Conservation (phyloP, 2,329 filamentous ascomycete species). For the Leptographium procerum region DNA sequence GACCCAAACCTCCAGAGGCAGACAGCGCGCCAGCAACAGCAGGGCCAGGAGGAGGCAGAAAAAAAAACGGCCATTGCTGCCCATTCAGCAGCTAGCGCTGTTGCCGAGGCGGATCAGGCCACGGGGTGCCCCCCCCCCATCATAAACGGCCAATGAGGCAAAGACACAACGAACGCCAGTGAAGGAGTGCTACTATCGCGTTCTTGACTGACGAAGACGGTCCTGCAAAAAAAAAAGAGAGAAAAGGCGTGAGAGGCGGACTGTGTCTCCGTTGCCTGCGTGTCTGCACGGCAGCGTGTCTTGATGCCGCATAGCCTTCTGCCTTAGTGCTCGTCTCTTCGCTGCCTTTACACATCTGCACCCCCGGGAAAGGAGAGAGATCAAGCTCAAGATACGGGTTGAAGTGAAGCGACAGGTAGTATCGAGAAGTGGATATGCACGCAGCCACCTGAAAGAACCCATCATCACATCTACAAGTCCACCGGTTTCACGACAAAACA, state of each 20-base stretch:
- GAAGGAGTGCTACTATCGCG: neutral
- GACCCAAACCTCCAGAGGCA: neutral
- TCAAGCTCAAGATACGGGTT: neutral
- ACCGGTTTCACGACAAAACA: neutral
- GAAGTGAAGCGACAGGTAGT: neutral
- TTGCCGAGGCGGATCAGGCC: neutral
- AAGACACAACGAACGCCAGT: neutral
- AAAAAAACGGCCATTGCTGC: neutral
- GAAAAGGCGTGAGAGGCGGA: neutral
- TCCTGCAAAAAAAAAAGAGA: neutral
- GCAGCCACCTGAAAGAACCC: neutral
- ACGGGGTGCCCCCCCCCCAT: neutral
- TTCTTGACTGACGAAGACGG: neutral
- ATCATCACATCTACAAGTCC: neutral
- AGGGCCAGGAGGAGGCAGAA: neutral
- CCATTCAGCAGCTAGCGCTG: slow-evolving; percentile 2
- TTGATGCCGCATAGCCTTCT: neutral
- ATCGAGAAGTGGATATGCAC: neutral
- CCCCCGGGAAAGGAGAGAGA: no score
- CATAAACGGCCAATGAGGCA: neutral
- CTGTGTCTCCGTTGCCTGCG: neutral
- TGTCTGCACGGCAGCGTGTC: neutral
- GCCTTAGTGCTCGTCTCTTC: neutral
- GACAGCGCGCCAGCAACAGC: neutral
- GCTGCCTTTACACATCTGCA: neutral